Percentiles rank a stretch among this genome's conserved stretches.
Evolutionary conservation across 2,329 filamentous ascomycete species (phyloP).

Genomic region (Epichloe scottii): DNA sequence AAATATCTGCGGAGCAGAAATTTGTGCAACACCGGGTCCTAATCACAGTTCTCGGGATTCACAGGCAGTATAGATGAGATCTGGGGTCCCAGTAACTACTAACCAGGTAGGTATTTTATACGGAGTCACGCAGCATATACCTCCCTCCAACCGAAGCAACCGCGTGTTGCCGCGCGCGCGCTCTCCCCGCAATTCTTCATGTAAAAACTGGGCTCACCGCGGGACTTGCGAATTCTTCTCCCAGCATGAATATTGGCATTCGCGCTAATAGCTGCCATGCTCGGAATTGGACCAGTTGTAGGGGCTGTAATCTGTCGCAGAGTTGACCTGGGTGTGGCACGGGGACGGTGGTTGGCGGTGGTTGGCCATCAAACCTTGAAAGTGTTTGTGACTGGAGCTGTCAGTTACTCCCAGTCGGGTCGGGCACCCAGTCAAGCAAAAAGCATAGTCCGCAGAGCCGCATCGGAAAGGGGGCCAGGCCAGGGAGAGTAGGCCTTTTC

Average conservation of each 20-base stretch:
- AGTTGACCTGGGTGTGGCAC: not conserved
- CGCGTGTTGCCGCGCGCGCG: not conserved
- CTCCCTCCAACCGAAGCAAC: not conserved
- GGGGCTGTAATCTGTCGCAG: not conserved
- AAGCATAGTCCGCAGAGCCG: constrained; percentile 3
- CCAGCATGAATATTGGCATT: not conserved
- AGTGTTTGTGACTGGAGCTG: not conserved
- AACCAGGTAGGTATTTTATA: no score
- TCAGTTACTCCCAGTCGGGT: not conserved
- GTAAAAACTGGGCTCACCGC: not conserved
- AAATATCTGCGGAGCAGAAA: no score
- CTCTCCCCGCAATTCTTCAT: not conserved
- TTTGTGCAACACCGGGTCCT: no score
- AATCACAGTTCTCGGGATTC: no score
- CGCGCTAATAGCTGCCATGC: not conserved
- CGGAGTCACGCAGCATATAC: no score
- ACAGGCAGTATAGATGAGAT: no score
- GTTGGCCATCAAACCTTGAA: not conserved
- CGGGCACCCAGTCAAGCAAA: no score
- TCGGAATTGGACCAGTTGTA: not conserved
- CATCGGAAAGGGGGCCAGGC: not conserved
- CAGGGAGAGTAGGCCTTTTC: not conserved
- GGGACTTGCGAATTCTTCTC: not conserved
- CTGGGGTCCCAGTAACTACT: no score
- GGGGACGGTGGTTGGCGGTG: not conserved